phyloP scores from a whole-genome alignment of 495 filamentous ascomycete species.

The Mycothermus thermophilus region DNA sequence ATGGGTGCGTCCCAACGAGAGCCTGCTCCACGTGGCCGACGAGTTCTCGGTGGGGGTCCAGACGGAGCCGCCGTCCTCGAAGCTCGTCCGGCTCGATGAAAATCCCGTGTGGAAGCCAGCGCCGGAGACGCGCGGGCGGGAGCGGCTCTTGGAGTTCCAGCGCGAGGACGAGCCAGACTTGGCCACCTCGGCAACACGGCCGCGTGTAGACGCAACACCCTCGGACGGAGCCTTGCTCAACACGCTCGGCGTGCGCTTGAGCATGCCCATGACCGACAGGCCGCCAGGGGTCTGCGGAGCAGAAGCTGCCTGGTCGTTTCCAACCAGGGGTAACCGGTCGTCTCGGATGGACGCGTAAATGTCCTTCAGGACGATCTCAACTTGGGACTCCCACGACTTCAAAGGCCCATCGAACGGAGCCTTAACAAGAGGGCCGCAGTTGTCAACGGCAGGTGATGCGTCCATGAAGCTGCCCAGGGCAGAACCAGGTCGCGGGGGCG shows the following conservation, averaged over 20 bases:
- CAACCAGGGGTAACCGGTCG: conserved; percentile 67
- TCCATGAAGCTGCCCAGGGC: conserved; percentile 24
- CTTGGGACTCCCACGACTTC: conserved; percentile 74
- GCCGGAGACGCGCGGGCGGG: conserved; percentile 61
- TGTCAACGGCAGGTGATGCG: conserved; percentile 17
- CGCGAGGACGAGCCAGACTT: conserved; percentile 42
- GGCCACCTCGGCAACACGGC: conserved; percentile 52
- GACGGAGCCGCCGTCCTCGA: conserved; percentile 80
- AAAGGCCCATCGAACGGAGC: conserved; percentile 61
- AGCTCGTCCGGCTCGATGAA: conserved; percentile 83
- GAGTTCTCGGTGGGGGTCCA: conserved; percentile 84
- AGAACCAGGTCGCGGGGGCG: conserved; percentile 32
- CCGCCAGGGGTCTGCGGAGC: conserved; percentile 31
- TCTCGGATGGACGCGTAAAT: conserved; percentile 83
- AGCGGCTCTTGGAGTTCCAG: conserved; percentile 77
- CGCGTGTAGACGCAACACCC: conserved; percentile 54
- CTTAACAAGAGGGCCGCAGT: conserved; percentile 59
- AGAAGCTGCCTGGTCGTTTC: conserved; percentile 41
- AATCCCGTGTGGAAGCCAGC: conserved; percentile 75
- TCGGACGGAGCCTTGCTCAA: conserved; percentile 77
- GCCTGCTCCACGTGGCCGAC: conserved; percentile 77
- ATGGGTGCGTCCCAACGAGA: conserved; percentile 76
- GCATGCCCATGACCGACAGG: conserved; percentile 47
- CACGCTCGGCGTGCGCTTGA: conserved; percentile 78
- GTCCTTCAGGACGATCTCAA: conserved; percentile 81